Base-by-base conservation (phyloP, 345 rosid genomes). In the Ailanthus altissimus region DNA sequence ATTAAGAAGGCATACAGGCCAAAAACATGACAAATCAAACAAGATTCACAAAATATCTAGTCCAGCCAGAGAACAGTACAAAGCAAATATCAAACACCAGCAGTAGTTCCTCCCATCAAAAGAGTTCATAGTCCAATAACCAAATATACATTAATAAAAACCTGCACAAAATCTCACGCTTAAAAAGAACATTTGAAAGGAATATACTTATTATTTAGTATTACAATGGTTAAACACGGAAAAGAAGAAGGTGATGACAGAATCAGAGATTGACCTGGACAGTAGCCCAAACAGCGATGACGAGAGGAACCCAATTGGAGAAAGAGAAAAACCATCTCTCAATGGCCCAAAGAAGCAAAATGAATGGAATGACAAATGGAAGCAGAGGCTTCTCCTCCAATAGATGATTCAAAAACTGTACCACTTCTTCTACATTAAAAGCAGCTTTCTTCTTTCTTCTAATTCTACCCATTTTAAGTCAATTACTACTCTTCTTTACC, bases 291-390 rank as follows among this genome's bases (percentile, higher is more conserved):
- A 95, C 97, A 67, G 97, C 97, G 53, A 90, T 86, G 61, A 85
- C 86, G 75, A 96, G 90, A 74, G 93, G 98, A 81, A 96, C 90
- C 99, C 98, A 96, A 51, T 88, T 90, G 80, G 97, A 96, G 82
- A 96, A 82, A 83, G 92, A 77, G 83, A 93, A 90, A 77, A 93
- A 60, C 98, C 98, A 93, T 88, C 89, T 90, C 90, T 96, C 99
- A 49, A 96, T 68, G 40, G 74, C 85, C 99, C 99, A 93, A 46
- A 89, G 82, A 70, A 87, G 74, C 77, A 93, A 67, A 65, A 93
- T 50, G 77, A 92, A 77, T 43, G 94, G 91, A 75, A 96, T 81
- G 68, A 93, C 69, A 46, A 90, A 77, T 5, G 89, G 83, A 28
- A 93, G 62, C 16, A 87, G 85, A 78, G 91, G 93, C 80, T 87